Evolutionary conservation across 108 stramenopile species (phyloP).

Genomic region (Cyclostephanos tholiformis): DNA sequence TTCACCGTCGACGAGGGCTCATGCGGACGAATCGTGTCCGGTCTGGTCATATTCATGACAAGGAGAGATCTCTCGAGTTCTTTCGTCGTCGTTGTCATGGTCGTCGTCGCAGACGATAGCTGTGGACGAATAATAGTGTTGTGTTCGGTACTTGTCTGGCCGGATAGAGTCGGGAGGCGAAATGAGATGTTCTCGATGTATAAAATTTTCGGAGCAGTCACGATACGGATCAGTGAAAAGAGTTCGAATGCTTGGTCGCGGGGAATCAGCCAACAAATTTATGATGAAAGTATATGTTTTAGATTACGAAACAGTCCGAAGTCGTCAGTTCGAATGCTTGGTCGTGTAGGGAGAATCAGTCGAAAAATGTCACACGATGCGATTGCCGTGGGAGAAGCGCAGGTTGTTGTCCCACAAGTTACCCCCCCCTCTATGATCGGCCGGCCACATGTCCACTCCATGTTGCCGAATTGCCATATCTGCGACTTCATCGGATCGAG

Average conservation of each 20-base stretch:
- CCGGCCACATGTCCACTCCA: too few species aligned
- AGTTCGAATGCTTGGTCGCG: too few species aligned
- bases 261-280: too few species aligned
- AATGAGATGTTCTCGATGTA: too few species aligned
- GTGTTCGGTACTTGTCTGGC: not conserved
- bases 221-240: too few species aligned
- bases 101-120: not conserved
- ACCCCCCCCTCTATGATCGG: too few species aligned
- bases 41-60: not conserved
- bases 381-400: not conserved
- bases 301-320: too few species aligned
- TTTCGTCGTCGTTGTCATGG: not conserved
- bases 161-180: not conserved
- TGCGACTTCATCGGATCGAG: not conserved
- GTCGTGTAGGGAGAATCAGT: not conserved
- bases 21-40: not conserved
- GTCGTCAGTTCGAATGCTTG: not conserved
- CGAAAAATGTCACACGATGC: not conserved
- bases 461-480: not conserved
- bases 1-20: not conserved
- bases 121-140: not conserved
- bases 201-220: too few species aligned
- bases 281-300: too few species aligned
- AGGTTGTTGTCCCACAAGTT: too few species aligned
- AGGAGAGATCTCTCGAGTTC: not conserved